These are phyloP conservation scores for Solanum paucissectum DNA, from an alignment of 257 asterid species.

Conservation along the genomic window DNA sequence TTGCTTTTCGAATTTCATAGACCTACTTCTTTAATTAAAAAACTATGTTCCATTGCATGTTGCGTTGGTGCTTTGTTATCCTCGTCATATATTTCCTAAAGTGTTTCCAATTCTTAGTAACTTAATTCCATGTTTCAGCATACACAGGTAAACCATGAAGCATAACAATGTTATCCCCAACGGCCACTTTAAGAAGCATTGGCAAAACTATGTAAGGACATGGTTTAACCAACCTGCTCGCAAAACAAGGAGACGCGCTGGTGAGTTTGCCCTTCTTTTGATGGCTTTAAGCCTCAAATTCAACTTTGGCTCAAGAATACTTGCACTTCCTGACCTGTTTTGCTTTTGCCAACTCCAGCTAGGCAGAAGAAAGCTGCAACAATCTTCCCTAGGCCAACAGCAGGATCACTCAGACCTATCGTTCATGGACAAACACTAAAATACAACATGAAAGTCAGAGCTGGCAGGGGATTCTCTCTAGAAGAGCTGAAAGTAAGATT, in stretches of 20 bases:
- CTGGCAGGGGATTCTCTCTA: neutral
- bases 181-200: neutral
- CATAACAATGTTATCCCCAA: neutral
- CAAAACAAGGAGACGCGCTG: neutral
- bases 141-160: neutral
- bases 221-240: conserved; percentile 1
- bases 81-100: too few species aligned
- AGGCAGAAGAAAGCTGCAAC: neutral
- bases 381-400: neutral
- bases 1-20: neutral
- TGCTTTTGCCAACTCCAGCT: neutral
- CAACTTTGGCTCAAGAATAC: neutral
- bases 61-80: neutral
- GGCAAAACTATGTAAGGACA: neutral
- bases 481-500: neutral
- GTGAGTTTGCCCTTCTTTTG: neutral
- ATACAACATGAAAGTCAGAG: neutral
- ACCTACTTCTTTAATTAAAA: neutral
- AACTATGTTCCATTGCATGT: neutral
- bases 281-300: neutral
- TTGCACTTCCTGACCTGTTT: neutral
- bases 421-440: conserved; percentile 1
- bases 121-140: neutral
- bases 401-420: neutral
- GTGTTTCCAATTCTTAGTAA: neutral